phyloP scores from a whole-genome alignment of 768 basidiomycete genomes.

The Pleurotus salmoneostramineus region DNA sequence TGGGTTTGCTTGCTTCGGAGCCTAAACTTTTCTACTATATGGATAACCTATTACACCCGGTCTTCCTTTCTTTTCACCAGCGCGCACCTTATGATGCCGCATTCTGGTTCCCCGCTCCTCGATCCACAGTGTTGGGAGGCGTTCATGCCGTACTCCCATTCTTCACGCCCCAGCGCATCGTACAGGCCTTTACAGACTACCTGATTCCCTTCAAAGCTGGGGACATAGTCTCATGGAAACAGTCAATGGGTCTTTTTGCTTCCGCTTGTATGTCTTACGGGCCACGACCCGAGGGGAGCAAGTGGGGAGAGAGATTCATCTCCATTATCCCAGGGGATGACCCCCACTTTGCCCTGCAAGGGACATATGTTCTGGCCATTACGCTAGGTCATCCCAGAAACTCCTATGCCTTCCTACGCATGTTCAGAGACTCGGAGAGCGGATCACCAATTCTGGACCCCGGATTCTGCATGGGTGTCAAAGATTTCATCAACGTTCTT shows the following conservation, averaged over 20 bases:
- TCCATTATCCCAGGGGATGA: not conserved
- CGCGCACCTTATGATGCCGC: not conserved
- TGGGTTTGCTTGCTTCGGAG: constrained; percentile 19
- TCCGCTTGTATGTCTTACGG: not conserved
- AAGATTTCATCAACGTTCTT: not conserved
- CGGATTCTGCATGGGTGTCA: not conserved
- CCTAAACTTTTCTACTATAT: constrained; percentile 23
- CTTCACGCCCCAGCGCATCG: not conserved
- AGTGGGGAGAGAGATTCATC: not conserved
- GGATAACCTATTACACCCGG: constrained; percentile 25
- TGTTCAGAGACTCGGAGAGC: not conserved
- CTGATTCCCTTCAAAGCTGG: not conserved
- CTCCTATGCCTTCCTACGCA: not conserved
- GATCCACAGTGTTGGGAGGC: not conserved
- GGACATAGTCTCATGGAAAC: not conserved
- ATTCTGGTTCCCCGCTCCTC: not conserved
- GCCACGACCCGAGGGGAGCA: not conserved
- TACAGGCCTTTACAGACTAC: not conserved
- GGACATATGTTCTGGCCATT: not conserved
- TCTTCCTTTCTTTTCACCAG: constrained; percentile 12
- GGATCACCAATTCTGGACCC: not conserved
- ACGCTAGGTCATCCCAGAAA: not conserved
- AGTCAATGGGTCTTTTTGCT: not conserved
- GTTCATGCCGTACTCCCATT: not conserved
- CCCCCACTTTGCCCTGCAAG: not conserved